These are phyloP conservation scores for Aciculosporium take DNA, from an alignment of 2,329 filamentous ascomycete species.

Conservation along the genomic window DNA sequence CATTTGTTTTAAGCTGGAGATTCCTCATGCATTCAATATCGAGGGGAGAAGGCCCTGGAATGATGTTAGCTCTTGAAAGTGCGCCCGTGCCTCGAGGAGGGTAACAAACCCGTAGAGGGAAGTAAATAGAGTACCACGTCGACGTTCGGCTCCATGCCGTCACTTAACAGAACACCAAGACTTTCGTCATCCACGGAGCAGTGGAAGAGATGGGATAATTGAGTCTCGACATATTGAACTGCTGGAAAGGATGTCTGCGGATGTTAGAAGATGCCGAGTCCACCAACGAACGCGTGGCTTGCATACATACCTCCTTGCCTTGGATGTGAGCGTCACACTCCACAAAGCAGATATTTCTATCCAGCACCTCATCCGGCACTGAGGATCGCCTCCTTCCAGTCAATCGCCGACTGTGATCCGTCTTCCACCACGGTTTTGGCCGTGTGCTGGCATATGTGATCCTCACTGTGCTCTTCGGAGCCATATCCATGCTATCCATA, in stretches of 20 bases:
- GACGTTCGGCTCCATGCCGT: conserved; percentile 69
- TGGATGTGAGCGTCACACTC: conserved; percentile 58
- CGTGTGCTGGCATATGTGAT: conserved; percentile 70
- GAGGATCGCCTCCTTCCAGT: conserved; percentile 49
- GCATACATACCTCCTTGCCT: conserved; percentile 33
- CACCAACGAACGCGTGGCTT: not conserved
- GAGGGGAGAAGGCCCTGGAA: conserved; percentile 16
- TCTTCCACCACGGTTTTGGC: conserved; percentile 83
- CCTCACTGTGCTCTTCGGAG: conserved; percentile 25
- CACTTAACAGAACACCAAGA: conserved; percentile 61
- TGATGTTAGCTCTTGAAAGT: conserved; percentile 3
- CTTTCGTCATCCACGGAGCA: conserved; percentile 58
- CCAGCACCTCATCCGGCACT: conserved; percentile 57
- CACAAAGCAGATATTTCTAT: conserved; percentile 87
- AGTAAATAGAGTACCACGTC: conserved; percentile 79
- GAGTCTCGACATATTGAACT: conserved; percentile 55
- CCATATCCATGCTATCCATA: conserved; percentile 50
- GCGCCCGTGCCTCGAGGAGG: not conserved
- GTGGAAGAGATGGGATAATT: conserved; percentile 16
- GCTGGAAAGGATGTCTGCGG: conserved; percentile 15
- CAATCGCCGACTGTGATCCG: conserved; percentile 51
- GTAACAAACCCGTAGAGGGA: conserved; percentile 41
- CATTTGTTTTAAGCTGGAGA: conserved; percentile 61
- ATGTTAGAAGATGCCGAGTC: not conserved
- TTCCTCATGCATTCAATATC: conserved; percentile 61